Conservation (phyloP, 441 rosid genomes). For the Biscutella laevigata region DNA sequence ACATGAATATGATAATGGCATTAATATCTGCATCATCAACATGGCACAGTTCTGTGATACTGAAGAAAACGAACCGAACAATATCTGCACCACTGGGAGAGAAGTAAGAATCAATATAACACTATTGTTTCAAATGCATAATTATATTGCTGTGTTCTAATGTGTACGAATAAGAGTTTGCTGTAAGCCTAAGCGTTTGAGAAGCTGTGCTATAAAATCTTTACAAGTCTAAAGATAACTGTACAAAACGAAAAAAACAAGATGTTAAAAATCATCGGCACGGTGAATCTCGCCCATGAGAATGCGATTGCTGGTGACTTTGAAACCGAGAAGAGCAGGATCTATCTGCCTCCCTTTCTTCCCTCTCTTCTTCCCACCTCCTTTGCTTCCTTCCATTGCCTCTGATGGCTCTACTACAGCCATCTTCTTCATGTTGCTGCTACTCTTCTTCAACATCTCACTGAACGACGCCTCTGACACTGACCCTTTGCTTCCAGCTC, state of each 20-base stretch:
- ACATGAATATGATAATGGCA: no score
- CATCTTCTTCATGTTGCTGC: slow-evolving; percentile 33
- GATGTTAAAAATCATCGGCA: slow-evolving; percentile 42
- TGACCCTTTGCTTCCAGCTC: slow-evolving; percentile 34
- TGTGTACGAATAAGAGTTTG: no score
- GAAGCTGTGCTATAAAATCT: not conserved
- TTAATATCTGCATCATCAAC: no score
- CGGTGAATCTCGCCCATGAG: slow-evolving; percentile 82
- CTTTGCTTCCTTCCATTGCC: slow-evolving; percentile 27
- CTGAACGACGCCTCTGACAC: slow-evolving; percentile 48
- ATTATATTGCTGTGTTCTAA: no score
- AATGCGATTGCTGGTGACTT: slow-evolving; percentile 74
- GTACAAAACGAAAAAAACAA: slow-evolving; percentile 2
- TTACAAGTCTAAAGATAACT: slow-evolving; percentile 3
- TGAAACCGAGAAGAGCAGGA: slow-evolving; percentile 78
- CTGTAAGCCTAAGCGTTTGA: not conserved
- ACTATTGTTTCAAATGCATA: no score
- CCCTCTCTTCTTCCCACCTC: slow-evolving; percentile 64
- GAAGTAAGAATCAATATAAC: no score
- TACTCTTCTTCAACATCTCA: slow-evolving; percentile 53
- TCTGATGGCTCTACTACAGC: slow-evolving; percentile 28
- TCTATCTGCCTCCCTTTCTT: slow-evolving; percentile 79
- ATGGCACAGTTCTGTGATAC: no score
- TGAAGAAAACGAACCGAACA: no score
- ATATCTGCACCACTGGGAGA: no score